Percentiles rank a stretch among this genome's conserved stretches.
phyloP scores from a whole-genome alignment of 2,329 filamentous ascomycete species.

The Juglanconis sp. region DNA sequence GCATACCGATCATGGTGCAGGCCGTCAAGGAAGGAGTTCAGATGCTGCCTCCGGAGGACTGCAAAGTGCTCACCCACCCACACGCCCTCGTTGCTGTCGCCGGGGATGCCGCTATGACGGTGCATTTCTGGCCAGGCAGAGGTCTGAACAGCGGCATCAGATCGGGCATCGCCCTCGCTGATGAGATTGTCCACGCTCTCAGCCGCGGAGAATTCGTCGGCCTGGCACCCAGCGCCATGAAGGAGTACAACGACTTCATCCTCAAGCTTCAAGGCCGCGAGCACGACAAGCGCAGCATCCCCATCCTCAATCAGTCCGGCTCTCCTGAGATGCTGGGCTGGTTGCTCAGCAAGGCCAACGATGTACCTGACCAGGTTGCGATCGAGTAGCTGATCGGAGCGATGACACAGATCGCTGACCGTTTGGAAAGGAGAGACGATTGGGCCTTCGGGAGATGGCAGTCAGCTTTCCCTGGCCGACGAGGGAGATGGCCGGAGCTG shows the following conservation, averaged over 20 bases:
- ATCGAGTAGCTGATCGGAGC: conserved; percentile 33
- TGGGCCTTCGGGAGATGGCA: conserved; percentile 34
- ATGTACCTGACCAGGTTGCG: conserved; percentile 30
- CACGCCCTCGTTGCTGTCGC: conserved; percentile 33
- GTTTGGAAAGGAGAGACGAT: conserved; percentile 28
- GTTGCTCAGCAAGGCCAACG: conserved; percentile 30
- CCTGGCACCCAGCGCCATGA: conserved; percentile 28
- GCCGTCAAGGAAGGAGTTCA: conserved; percentile 32
- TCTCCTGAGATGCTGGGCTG: conserved; percentile 32
- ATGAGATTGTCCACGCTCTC: conserved; percentile 33
- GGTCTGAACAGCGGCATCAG: conserved; percentile 36
- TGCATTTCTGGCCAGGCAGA: conserved; percentile 35
- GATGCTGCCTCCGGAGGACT: conserved; percentile 25
- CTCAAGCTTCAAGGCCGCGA: conserved; percentile 32
- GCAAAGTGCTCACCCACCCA: conserved; percentile 24
- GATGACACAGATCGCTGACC: conserved; percentile 31
- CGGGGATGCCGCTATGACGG: conserved; percentile 34
- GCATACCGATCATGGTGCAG: conserved; percentile 34
- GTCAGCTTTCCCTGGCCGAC: conserved; percentile 36
- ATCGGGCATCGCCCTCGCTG: conserved; percentile 31
- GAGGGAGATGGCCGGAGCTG: conserved; percentile 32
- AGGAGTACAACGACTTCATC: conserved; percentile 34
- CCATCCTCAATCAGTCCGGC: conserved; percentile 33
- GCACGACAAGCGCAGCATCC: conserved; percentile 34
- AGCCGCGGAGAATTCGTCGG: conserved; percentile 29